Evolutionary conservation across 257 asterid species (phyloP).

Genomic region (Datura wrightii): DNA sequence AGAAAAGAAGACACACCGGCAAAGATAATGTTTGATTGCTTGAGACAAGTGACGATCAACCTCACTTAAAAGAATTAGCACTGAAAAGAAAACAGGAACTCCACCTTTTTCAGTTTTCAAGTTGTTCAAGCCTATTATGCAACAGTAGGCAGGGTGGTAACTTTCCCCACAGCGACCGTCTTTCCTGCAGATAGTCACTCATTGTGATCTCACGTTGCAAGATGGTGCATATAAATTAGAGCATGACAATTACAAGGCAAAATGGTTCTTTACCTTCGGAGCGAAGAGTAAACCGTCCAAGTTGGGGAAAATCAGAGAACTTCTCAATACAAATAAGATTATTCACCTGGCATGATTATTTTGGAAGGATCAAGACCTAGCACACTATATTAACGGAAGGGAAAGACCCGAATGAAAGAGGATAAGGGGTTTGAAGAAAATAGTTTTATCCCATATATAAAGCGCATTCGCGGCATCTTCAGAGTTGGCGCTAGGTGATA

Average conservation of each 20-base stretch:
- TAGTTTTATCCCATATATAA: not conserved
- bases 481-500: not conserved
- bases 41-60: not conserved
- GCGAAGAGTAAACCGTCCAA: slow-evolving; percentile 96
- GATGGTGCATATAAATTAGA: slow-evolving; percentile 14
- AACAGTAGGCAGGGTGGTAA: slow-evolving; percentile 44
- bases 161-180: slow-evolving; percentile 76
- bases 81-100: not conserved
- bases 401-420: slow-evolving; percentile 22
- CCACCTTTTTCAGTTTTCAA: slow-evolving; percentile 24
- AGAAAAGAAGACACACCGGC: not conserved
- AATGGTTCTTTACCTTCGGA: slow-evolving; percentile 68
- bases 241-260: slow-evolving; percentile 25
- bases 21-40: not conserved
- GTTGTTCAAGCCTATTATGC: slow-evolving; percentile 39
- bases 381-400: not conserved
- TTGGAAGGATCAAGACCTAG: not conserved
- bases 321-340: slow-evolving; percentile 81
- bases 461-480: not conserved
- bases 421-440: slow-evolving; percentile 1
- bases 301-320: slow-evolving; percentile 74
- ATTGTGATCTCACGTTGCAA: not conserved
- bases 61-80: not conserved
- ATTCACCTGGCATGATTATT: slow-evolving; percentile 62
- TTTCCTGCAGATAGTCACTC: slow-evolving; percentile 58